These are phyloP conservation scores for Tolypocladium paradoxum DNA, from an alignment of 2,329 filamentous ascomycete genomes.

Conservation along the genomic window DNA sequence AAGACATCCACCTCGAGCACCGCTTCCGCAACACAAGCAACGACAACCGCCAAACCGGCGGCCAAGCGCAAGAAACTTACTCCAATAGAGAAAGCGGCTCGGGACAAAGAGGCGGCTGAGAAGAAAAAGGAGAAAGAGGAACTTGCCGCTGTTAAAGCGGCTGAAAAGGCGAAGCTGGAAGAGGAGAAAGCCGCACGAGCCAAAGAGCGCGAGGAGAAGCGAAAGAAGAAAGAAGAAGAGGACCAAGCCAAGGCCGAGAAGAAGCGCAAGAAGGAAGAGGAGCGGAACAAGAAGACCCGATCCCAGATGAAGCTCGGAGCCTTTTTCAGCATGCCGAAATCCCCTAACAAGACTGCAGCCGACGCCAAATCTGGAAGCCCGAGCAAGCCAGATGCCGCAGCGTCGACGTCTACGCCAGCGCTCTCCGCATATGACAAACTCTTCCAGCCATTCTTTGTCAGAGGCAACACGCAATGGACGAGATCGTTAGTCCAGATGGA, in stretches of 20 bases:
- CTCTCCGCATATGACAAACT: slow-evolving; percentile 51
- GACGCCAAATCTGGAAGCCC: slow-evolving; percentile 18
- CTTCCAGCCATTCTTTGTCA: slow-evolving; percentile 76
- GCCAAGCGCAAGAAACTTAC: slow-evolving; percentile 34
- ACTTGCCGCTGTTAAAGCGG: slow-evolving; percentile 22
- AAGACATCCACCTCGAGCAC: slow-evolving; percentile 12
- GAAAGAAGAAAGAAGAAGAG: slow-evolving; percentile 31
- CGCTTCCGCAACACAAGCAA: slow-evolving; percentile 3
- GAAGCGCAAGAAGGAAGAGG: slow-evolving; percentile 40
- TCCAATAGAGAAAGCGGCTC: slow-evolving; percentile 21
- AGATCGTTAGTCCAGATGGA: slow-evolving; percentile 47
- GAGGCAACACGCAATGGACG: slow-evolving; percentile 63
- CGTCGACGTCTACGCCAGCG: slow-evolving; percentile 6
- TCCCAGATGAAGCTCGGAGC: slow-evolving; percentile 34
- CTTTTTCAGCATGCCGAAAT: slow-evolving; percentile 32
- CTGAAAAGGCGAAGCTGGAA: slow-evolving; percentile 26
- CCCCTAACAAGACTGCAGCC: slow-evolving; percentile 29
- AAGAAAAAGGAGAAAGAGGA: slow-evolving; percentile 28
- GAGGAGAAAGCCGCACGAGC: slow-evolving; percentile 26
- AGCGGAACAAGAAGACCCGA: slow-evolving; percentile 36
- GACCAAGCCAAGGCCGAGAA: slow-evolving; percentile 30
- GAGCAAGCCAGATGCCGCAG: slow-evolving; percentile 13
- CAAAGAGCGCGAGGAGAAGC: slow-evolving; percentile 28
- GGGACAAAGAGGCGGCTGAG: slow-evolving; percentile 16
- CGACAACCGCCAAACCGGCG: slow-evolving; percentile 12